Evolutionary conservation across 805 yeast genomes (phyloP).

Genomic region (Allodekkera sacchari): DNA sequence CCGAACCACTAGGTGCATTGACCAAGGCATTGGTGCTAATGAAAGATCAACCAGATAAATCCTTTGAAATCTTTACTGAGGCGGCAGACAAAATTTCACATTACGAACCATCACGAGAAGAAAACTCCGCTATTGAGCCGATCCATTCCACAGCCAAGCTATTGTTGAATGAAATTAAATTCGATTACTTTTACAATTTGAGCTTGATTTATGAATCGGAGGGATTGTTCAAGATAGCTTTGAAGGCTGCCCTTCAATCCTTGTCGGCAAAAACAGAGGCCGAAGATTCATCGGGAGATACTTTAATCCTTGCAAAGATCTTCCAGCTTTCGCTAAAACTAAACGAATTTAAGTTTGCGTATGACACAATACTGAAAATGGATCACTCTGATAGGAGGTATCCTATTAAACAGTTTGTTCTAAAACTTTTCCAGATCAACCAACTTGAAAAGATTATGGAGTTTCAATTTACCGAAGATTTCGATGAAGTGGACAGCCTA

Average conservation of each 20-base stretch:
- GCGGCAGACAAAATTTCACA: constrained; percentile 23
- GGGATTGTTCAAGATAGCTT: constrained; percentile 25
- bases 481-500: constrained; percentile 33
- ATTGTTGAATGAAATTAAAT: constrained; percentile 23
- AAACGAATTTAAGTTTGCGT: constrained; percentile 22
- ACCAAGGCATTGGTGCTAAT: constrained; percentile 22
- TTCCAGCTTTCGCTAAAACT: constrained; percentile 24
- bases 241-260: constrained; percentile 24
- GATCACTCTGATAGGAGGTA: constrained; percentile 12
- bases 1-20: constrained; percentile 14
- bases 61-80: constrained; percentile 24
- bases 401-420: constrained; percentile 27
- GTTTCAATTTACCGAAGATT: constrained; percentile 36
- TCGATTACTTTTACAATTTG: constrained; percentile 30
- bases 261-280: constrained; percentile 13
- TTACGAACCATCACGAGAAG: too few relatives aligned
- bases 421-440: constrained; percentile 30
- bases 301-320: constrained; percentile 14
- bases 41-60: constrained; percentile 15
- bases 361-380: constrained; percentile 21
- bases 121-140: constrained; percentile 7
- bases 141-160: constrained; percentile 7
- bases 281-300: constrained; percentile 15
- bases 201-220: constrained; percentile 28
- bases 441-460: constrained; percentile 30